Evolutionary conservation across 257 asterid genomes (phyloP), one percentile per base, ranked within the genome.

Genomic region (Haberlea rhodopensis): DNA sequence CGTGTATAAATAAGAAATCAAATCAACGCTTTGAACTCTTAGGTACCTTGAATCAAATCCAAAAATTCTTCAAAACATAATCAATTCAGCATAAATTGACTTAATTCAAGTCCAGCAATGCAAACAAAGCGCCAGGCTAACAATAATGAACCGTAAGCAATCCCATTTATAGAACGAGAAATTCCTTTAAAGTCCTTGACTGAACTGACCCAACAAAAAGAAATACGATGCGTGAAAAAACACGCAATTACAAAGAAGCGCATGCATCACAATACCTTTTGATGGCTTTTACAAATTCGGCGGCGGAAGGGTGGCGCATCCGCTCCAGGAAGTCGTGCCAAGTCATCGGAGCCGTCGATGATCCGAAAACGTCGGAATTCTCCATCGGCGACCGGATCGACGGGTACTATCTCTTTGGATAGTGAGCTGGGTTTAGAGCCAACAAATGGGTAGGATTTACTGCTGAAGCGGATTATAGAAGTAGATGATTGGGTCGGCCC

Each of bases 281-380:
- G 73, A 90, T 94, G 55, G 86, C 84, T 84, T 90, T 94, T 68
- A 94, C 99, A 45, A 94, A 85, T 21, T 90, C 96, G 55, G 96
- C 75, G 64, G 99, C 99, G 48, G 90, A 83, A 51, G 99, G 97
- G 27, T 94, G 95, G 68, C 99, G 97, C 99, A 94, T 90, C 63
- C 99, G 94, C 66, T 94, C 96, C 49, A 94, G 97, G 73, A 94
- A 94, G 77, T 87, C 96, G 84, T 90, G 99, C 96, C 88, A 84
- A 78, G 96, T 85, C 67, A 86, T 68, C 62, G 96, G 94, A 58
- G 95, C 95, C 63, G 96, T 89, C 49, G 98, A 91, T 52, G 95
- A 76, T 69, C 87, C 86, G 75, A 82, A n/a, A 6, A 76, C 87
- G 84, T 89, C 97, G 73, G 89, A 76, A 59, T 79, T 87, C 77